A percentile compares a stretch with the other conserved stretches of the same genome.
phyloP scores from a whole-genome alignment of 169 alveolate genomes.

The Plasmodium knowlesi region DNA sequence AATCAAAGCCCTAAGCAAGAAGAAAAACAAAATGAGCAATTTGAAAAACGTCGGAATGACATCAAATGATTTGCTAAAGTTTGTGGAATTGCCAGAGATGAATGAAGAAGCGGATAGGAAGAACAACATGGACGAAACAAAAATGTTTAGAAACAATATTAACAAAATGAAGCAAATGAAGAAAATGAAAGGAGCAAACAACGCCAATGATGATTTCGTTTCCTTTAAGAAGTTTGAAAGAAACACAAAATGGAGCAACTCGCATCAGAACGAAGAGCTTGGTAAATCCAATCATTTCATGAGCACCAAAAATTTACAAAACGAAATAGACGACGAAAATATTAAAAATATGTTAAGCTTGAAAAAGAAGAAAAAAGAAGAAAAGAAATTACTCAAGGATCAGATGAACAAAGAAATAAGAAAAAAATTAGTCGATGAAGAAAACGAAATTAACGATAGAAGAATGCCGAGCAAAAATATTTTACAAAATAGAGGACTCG shows the following conservation, averaged over 20 bases:
- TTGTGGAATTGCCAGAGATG: conserved; percentile 74
- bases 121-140: conserved; percentile 34
- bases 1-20: conserved; percentile 39
- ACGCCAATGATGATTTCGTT: conserved; percentile 66
- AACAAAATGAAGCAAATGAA: conserved; percentile 70
- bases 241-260: conserved; percentile 16
- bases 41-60: conserved; percentile 75
- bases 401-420: conserved; percentile 71
- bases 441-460: conserved; percentile 76
- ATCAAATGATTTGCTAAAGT: conserved; percentile 68
- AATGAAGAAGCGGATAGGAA: conserved; percentile 31
- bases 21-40: conserved; percentile 49
- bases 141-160: conserved; percentile 65
- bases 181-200: conserved; percentile 27
- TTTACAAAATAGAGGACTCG: conserved; percentile 91
- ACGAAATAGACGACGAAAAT: conserved; percentile 66
- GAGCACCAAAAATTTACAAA: conserved; percentile 1
- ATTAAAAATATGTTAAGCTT: conserved; percentile 71
- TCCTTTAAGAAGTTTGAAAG: conserved; percentile 76
- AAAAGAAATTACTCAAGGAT: conserved; percentile 21
- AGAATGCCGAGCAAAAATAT: conserved; percentile 83
- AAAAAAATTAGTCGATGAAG: conserved; percentile 74
- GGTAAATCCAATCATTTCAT: conserved; percentile 41
- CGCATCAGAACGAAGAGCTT: conserved; percentile 10
- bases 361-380: conserved; percentile 75